Base-by-base conservation (phyloP, 495 filamentous ascomycete genomes). In the Amorphotheca resinae region DNA sequence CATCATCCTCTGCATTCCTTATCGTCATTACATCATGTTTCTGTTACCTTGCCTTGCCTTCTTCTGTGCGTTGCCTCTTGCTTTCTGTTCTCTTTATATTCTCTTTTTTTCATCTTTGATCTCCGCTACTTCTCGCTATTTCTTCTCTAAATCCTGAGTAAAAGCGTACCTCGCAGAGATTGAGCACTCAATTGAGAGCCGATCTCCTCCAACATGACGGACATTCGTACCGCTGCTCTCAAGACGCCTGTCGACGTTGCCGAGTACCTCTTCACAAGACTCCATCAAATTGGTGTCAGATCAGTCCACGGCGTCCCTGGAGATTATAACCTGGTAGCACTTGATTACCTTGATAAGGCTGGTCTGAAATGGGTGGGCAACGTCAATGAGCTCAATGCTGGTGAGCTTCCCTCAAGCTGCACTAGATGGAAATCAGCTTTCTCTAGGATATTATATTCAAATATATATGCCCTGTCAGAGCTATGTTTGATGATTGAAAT, bases 331-430 rank as follows among this genome's bases (percentile, higher is more conserved):
- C 65, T 89, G 17, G 65, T 71, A 2, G 64, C 75, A 4, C 65
- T 86, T 11, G 84, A 87, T 59, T 79, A 75, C 54, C 53, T 87
- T 28, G 66, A 69, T 18, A 73, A 74, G 26, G 58, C 64, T 33
- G 77, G 74, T 3, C 59, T 89, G 7, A 66, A 74, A 51, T 88
- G 84, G 83, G 74, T 86, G 15, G 84, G 84, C 41, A 87, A 79
- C 58, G 76, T 73, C 49, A 87, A 88, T 52, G 83, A 87, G 55
- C 71, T 89, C 38, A 88, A 89, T 57, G 81, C 81, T n/a, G 80
- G 77, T 72, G 47, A 20, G 23, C 36, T 7, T 25, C 11, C 20
- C 21, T 21, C 18, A 16, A 35, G 11, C 1, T 12, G 16, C 1
- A 35, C 8, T 9, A 2, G 11, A 35, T 35, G 33, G 1, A 9